A percentile compares a stretch with the other conserved stretches of the same genome.
These are phyloP conservation scores for Alternaria viburni DNA, from an alignment of 2,329 filamentous ascomycete genomes.

Conservation along the genomic window DNA sequence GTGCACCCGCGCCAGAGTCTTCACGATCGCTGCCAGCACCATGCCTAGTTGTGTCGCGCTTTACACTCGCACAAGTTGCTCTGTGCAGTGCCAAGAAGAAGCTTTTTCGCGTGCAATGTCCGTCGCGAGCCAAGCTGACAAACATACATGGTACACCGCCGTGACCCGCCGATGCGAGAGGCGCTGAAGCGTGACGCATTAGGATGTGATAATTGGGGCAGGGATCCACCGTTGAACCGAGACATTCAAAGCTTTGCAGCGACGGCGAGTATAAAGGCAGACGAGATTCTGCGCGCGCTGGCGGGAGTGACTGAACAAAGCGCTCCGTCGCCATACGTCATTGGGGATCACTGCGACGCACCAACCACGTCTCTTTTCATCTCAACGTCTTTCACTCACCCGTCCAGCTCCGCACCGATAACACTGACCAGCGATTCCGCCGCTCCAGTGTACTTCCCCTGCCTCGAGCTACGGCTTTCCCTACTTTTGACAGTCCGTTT, in stretches of 20 bases:
- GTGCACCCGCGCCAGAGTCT: neutral
- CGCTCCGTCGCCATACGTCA: constrained; percentile 24
- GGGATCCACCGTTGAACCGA: constrained; percentile 13
- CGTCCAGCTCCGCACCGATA: constrained; percentile 14
- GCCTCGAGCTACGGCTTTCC: constrained; percentile 32
- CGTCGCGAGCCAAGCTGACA: constrained; percentile 7
- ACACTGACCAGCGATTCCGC: constrained; percentile 29
- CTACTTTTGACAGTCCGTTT: constrained; percentile 38
- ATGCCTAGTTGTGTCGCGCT: neutral
- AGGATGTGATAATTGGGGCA: constrained; percentile 10
- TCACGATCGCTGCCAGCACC: neutral
- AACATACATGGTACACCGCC: constrained; percentile 16
- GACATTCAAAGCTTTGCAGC: constrained; percentile 16
- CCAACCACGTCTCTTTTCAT: constrained; percentile 19
- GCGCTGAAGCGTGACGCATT: constrained; percentile 5
- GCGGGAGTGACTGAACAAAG: neutral
- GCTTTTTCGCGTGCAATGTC: constrained; percentile 4
- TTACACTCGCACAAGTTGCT: neutral
- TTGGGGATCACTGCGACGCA: constrained; percentile 15
- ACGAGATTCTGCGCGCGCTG: neutral
- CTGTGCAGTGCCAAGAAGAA: neutral
- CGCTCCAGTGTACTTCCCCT: constrained; percentile 40
- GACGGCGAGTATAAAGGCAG: constrained; percentile 6
- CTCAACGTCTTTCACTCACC: constrained; percentile 14
- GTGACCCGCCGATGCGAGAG: constrained; percentile 19